These are phyloP conservation scores for Zygoascus flipseniorum DNA, from an alignment of 805 yeast species.

Conservation along the genomic window DNA sequence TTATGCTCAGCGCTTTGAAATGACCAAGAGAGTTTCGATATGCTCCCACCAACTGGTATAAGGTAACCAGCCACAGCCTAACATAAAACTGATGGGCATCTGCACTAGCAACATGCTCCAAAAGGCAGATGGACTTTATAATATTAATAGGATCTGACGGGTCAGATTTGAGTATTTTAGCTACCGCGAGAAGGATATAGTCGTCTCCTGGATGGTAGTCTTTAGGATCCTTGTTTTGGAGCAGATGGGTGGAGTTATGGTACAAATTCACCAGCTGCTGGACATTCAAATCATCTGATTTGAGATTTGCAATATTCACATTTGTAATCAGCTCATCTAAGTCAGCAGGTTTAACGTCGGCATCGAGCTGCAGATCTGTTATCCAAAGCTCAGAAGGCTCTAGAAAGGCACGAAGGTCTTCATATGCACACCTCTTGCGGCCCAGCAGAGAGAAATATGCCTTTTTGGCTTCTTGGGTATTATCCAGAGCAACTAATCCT, in stretches of 20 bases:
- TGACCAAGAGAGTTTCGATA: slow-evolving; percentile 41
- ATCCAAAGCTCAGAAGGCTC: background rate
- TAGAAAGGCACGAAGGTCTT: slow-evolving; percentile 39
- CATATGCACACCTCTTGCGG: slow-evolving; percentile 54
- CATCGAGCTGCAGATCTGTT: slow-evolving; percentile 8
- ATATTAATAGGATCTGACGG: slow-evolving; percentile 48
- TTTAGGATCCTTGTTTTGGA: slow-evolving; percentile 39
- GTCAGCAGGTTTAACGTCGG: slow-evolving; percentile 14
- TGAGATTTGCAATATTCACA: slow-evolving; percentile 44
- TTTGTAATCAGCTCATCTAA: slow-evolving; percentile 17
- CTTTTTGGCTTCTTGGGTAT: slow-evolving; percentile 15
- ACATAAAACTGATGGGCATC: slow-evolving; percentile 72
- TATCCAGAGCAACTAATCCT: slow-evolving; percentile 39
- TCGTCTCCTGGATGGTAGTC: slow-evolving; percentile 70
- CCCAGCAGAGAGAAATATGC: slow-evolving; percentile 41
- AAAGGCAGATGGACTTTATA: slow-evolving; percentile 35
- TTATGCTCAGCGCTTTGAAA: slow-evolving; percentile 51
- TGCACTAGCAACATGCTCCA: slow-evolving; percentile 45
- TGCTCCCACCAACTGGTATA: slow-evolving; percentile 54
- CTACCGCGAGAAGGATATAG: slow-evolving; percentile 48
- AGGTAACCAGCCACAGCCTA: slow-evolving; percentile 58
- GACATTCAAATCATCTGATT: slow-evolving; percentile 14
- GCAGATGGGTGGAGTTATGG: slow-evolving; percentile 31
- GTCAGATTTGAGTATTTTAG: slow-evolving; percentile 25
- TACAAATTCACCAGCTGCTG: slow-evolving; percentile 33